Percentiles rank a stretch among this genome's conserved stretches.
These are phyloP conservation scores for Graphium sp. DNA, from an alignment of 2,329 filamentous ascomycete species.

Conservation along the genomic window DNA sequence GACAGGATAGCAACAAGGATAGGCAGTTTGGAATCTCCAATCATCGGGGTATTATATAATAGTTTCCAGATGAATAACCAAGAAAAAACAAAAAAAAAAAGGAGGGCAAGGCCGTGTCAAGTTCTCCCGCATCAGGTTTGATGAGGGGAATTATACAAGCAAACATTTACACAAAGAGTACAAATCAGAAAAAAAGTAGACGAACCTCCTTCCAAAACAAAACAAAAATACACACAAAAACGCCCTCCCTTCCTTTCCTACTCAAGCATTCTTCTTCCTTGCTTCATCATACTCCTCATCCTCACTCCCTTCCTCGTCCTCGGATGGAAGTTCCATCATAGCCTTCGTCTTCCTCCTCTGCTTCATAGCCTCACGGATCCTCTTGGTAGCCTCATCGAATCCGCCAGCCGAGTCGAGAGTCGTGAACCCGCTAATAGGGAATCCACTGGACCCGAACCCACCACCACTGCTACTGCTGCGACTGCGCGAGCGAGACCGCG, in stretches of 20 bases:
- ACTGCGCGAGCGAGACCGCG: constrained; percentile 55
- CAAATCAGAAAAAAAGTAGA: no score
- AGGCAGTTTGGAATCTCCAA: no score
- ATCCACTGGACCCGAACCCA: constrained; percentile 39
- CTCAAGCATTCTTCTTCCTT: constrained; percentile 19
- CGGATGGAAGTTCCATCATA: constrained; percentile 16
- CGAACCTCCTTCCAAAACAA: no score
- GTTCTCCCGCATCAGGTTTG: no score
- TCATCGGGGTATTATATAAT: no score
- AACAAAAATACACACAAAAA: constrained; percentile 1
- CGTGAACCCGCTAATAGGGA: constrained; percentile 56
- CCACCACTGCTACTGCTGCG: constrained; percentile 53
- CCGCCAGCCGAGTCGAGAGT: constrained; percentile 48
- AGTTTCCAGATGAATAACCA: background rate
- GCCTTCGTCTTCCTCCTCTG: constrained; percentile 33
- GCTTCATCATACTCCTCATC: constrained; percentile 24
- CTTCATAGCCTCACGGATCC: constrained; percentile 74
- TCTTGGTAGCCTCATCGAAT: constrained; percentile 68
- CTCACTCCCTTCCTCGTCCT: constrained; percentile 15
- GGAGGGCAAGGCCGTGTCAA: background rate
- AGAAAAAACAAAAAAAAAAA: constrained; percentile 1
- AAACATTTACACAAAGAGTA: constrained; percentile 1
- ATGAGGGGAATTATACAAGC: background rate
- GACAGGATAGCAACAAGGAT: no score
- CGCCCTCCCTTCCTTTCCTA: constrained; percentile 7